These are phyloP conservation scores for Pleurotus tuoliensis DNA, from an alignment of 768 basidiomycete species.

Conservation along the genomic window DNA sequence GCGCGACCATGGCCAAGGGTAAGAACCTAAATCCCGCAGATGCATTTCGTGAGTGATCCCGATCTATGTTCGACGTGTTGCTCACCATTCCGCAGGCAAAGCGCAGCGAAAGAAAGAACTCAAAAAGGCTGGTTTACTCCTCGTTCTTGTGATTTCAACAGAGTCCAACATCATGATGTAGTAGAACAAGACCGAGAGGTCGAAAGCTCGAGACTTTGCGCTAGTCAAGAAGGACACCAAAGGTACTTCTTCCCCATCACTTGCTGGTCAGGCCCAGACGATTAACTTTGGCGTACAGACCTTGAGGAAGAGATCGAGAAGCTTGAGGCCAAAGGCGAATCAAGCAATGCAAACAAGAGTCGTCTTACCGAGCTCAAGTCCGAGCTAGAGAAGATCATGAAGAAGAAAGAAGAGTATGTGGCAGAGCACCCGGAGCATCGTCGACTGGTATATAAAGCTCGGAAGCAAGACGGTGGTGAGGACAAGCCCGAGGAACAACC, in stretches of 20 bases:
- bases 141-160: conserved; percentile 9
- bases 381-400: conserved; percentile 77
- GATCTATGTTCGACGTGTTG: not conserved
- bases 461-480: conserved; percentile 39
- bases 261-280: not conserved
- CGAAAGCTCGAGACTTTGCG: conserved; percentile 82
- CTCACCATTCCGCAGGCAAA: conserved; percentile 58
- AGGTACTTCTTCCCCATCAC: conserved; percentile 38
- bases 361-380: conserved; percentile 67
- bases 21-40: conserved; percentile 94
- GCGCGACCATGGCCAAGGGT: conserved; percentile 67
- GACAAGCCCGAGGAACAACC: conserved; percentile 39
- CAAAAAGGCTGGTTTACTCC: conserved; percentile 67
- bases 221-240: conserved; percentile 92
- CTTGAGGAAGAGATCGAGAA: conserved; percentile 77
- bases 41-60: conserved; percentile 64
- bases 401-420: conserved; percentile 90
- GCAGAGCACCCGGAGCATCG: conserved; percentile 91
- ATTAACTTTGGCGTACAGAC: conserved; percentile 36
- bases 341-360: conserved; percentile 46
- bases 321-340: conserved; percentile 46
- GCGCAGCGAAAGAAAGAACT: conserved; percentile 91
- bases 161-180: conserved; percentile 28
- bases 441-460: conserved; percentile 70
- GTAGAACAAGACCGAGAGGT: conserved; percentile 89